Percentiles rank a stretch among this genome's conserved stretches.
Conservation (phyloP, 805 yeast species). For the Schwanniomyces polymorphus region DNA sequence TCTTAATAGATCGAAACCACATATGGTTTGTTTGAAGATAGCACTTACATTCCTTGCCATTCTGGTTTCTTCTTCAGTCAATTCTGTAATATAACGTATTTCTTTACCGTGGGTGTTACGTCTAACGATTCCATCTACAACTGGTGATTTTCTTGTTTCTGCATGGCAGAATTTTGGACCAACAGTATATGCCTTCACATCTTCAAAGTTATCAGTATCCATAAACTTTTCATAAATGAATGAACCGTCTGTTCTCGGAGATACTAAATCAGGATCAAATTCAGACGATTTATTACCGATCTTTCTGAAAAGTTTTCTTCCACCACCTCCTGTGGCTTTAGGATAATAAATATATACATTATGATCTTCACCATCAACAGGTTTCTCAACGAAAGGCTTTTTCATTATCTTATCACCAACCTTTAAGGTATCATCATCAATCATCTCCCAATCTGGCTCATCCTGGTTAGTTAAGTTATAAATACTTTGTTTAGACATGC, state of each 20-base stretch:
- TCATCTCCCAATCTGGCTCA: conserved; percentile 86
- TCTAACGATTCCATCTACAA: conserved; percentile 97
- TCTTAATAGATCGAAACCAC: conserved; percentile 93
- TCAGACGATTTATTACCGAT: conserved; percentile 97
- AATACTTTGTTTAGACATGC: conserved; percentile 45
- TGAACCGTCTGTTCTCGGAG: conserved; percentile 87
- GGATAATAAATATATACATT: conserved; percentile 92
- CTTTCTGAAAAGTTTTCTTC: conserved; percentile 88
- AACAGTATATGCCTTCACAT: conserved; percentile 97
- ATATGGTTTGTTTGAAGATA: conserved; percentile 86
- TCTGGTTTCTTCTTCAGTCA: conserved; percentile 68
- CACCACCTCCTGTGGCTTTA: conserved; percentile 93
- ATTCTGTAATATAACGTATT: conserved; percentile 82
- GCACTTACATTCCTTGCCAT: conserved; percentile 79
- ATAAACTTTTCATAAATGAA: conserved; percentile 91
- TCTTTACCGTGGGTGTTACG: conserved; percentile 98
- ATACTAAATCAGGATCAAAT: conserved; percentile 75
- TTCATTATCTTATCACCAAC: conserved; percentile 70
- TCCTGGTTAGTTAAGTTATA: conserved; percentile 60
- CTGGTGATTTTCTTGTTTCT: conserved; percentile 97
- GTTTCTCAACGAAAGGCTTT: conserved; percentile 97
- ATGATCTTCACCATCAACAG: conserved; percentile 98
- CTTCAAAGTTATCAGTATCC: conserved; percentile 98
- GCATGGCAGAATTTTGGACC: conserved; percentile 93
- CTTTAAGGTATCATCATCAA: conserved; percentile 70